Evolutionary conservation across 2,329 filamentous ascomycete species (phyloP).

Genomic region (Verticillium zaregamsianum): DNA sequence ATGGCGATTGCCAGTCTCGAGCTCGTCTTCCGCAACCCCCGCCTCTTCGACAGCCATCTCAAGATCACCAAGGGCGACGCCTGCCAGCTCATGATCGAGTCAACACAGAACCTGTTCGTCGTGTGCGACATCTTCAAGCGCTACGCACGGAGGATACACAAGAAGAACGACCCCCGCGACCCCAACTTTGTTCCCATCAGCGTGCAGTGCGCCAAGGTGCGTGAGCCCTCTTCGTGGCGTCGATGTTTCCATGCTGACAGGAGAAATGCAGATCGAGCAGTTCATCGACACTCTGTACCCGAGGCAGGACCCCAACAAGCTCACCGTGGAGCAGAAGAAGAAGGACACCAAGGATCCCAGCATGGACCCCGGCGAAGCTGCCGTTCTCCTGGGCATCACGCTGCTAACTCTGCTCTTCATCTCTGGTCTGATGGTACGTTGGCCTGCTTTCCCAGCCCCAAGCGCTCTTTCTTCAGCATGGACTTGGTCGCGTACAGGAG

Average conservation of each 20-base stretch:
- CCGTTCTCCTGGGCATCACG: conserved; percentile 64
- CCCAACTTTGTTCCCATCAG: conserved; percentile 92
- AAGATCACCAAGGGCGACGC: conserved; percentile 97
- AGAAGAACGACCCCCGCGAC: conserved; percentile 91
- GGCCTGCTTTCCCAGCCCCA: neutral
- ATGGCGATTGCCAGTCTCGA: conserved; percentile 98
- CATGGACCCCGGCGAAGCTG: conserved; percentile 54
- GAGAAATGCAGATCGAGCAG: conserved; percentile 68
- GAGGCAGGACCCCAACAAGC: conserved; percentile 65
- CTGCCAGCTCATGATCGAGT: conserved; percentile 86
- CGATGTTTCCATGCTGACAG: conserved; percentile 5
- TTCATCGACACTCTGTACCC: conserved; percentile 95
- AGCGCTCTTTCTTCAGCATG: neutral
- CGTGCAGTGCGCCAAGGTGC: conserved; percentile 79
- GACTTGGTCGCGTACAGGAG: neutral
- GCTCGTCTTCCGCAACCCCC: conserved; percentile 85
- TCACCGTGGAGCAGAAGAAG: conserved; percentile 36
- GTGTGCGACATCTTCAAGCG: conserved; percentile 78
- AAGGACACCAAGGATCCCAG: conserved; percentile 34
- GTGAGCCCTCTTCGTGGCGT: conserved; percentile 4
- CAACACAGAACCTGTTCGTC: conserved; percentile 80
- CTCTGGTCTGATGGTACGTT: conserved; percentile 73
- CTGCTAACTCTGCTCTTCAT: conserved; percentile 67
- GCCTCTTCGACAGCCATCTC: conserved; percentile 79
- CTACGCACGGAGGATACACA: conserved; percentile 77